phyloP scores from a whole-genome alignment of 345 rosid species.

The Mercurialis annua region DNA sequence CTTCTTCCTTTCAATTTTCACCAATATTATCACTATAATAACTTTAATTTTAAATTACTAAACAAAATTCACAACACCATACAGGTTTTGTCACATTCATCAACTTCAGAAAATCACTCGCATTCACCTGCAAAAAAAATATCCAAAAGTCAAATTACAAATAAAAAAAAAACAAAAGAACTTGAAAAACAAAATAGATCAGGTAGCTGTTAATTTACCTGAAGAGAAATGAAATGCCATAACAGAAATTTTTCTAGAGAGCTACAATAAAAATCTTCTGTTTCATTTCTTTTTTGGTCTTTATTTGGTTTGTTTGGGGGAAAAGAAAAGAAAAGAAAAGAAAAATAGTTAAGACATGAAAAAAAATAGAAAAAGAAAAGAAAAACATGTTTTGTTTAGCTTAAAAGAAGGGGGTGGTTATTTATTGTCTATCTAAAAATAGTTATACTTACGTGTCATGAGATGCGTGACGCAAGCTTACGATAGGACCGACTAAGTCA shows the following conservation, averaged over 20 bases:
- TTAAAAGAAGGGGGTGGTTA: slow-evolving; percentile 4
- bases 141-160: slow-evolving; percentile 33
- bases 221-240: slow-evolving; percentile 26
- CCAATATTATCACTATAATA: slow-evolving; percentile 13
- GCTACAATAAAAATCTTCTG: slow-evolving; percentile 8
- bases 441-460: slow-evolving; percentile 16
- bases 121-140: too few species aligned
- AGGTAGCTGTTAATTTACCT: too few species aligned
- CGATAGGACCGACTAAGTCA: slow-evolving; percentile 32
- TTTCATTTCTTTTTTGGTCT: slow-evolving; percentile 12
- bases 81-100: slow-evolving; percentile 8
- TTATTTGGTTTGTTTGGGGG: not conserved
- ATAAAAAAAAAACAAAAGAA: not conserved
- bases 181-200: too few species aligned
- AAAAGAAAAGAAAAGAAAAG: not conserved
- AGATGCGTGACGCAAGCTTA: slow-evolving; percentile 6
- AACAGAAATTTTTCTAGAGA: slow-evolving; percentile 12
- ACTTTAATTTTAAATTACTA: slow-evolving; percentile 14
- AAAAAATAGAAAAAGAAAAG: not conserved
- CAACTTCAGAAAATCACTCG: slow-evolving; percentile 13
- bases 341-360: not conserved
- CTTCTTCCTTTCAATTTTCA: slow-evolving; percentile 11
- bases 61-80: slow-evolving; percentile 1
- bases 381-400: not conserved
- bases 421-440: slow-evolving; percentile 10